Evolutionary conservation across 2,329 filamentous ascomycete genomes (phyloP).

Genomic region (Sphaerulina musiva): DNA sequence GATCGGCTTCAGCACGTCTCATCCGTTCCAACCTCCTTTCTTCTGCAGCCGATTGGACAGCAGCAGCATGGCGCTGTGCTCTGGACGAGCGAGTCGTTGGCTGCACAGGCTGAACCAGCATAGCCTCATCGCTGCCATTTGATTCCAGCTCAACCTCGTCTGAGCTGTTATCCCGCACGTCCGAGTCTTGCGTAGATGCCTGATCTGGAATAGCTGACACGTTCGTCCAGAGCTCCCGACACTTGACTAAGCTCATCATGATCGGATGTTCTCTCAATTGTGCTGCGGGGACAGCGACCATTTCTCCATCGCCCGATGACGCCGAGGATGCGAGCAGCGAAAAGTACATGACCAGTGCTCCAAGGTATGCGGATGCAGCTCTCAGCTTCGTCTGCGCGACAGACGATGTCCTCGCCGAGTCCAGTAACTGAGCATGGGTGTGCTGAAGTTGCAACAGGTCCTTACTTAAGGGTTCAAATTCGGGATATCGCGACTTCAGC

Average conservation of each 20-base stretch:
- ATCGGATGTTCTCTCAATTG: slow-evolving; percentile 83
- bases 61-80: slow-evolving; percentile 46
- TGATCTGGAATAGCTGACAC: slow-evolving; percentile 55
- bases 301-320: slow-evolving; percentile 45
- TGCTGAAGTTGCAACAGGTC: slow-evolving; percentile 68
- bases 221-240: slow-evolving; percentile 71
- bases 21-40: slow-evolving; percentile 50
- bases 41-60: slow-evolving; percentile 50
- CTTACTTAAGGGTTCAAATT: slow-evolving; percentile 78
- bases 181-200: not conserved
- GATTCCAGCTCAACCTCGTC: slow-evolving; percentile 7
- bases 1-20: slow-evolving; percentile 58
- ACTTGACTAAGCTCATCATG: slow-evolving; percentile 77
- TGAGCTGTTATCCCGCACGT: not conserved
- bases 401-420: slow-evolving; percentile 10
- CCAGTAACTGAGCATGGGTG: slow-evolving; percentile 16
- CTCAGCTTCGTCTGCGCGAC: slow-evolving; percentile 58
- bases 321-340: slow-evolving; percentile 79
- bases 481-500: slow-evolving; percentile 75
- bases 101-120: slow-evolving; percentile 6
- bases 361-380: slow-evolving; percentile 78
- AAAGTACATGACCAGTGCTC: slow-evolving; percentile 86
- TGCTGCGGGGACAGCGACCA: slow-evolving; percentile 62
- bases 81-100: slow-evolving; percentile 44
- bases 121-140: slow-evolving; percentile 6